Evolutionary conservation across 768 basidiomycete genomes (phyloP).

Genomic region (Leccinellum luteum): DNA sequence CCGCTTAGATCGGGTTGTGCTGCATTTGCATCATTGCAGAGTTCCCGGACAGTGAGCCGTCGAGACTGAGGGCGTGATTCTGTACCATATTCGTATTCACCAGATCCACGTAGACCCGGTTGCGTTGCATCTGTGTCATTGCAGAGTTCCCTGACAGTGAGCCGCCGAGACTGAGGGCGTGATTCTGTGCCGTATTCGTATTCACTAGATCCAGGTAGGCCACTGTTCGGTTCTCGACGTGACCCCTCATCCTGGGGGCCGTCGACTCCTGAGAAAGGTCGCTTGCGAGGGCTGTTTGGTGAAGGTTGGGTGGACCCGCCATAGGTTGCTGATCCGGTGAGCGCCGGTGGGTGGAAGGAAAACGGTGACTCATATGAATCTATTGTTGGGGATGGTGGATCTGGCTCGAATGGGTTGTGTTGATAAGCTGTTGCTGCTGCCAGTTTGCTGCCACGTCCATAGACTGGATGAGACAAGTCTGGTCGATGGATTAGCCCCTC

Average conservation of each 20-base stretch:
- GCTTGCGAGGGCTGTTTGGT: constrained; percentile 54
- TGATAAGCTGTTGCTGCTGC: constrained; percentile 35
- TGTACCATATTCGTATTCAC: constrained; percentile 63
- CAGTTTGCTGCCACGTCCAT: constrained; percentile 40
- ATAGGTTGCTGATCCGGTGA: constrained; percentile 36
- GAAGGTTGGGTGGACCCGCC: constrained; percentile 32
- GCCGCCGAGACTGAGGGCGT: constrained; percentile 73
- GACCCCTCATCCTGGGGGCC: constrained; percentile 39
- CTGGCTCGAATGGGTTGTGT: constrained; percentile 28
- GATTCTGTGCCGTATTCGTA: constrained; percentile 75
- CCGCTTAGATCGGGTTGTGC: too few relatives aligned
- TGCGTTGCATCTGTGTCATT: too few relatives aligned
- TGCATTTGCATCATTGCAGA: constrained; percentile 90
- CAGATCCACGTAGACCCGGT: too few relatives aligned
- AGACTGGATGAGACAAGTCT: constrained; percentile 40
- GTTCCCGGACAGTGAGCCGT: constrained; percentile 81
- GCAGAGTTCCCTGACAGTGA: constrained; percentile 88
- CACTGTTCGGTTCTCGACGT: constrained; percentile 36
- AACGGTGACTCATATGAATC: constrained; percentile 62
- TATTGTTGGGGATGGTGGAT: constrained; percentile 30
- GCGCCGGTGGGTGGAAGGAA: constrained; percentile 71
- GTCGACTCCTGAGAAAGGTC: constrained; percentile 60
- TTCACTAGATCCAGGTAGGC: constrained; percentile 33
- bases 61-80: constrained; percentile 79
- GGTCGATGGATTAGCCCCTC: constrained; percentile 51